phyloP scores from a whole-genome alignment of 208 protist species.

The Tritrichomonas foetus region DNA sequence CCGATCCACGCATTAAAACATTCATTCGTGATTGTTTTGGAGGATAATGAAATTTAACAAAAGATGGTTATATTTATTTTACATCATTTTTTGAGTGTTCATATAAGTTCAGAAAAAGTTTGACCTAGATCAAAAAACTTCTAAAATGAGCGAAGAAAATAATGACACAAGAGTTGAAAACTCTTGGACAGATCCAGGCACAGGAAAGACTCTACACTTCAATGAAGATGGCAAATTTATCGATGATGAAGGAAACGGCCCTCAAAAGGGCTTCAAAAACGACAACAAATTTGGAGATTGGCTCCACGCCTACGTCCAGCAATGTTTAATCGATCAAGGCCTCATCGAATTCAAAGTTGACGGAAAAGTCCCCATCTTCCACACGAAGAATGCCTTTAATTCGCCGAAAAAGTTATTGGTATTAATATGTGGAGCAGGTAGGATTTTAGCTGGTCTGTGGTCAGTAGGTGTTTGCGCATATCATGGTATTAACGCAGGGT shows the following conservation, averaged over 20 bases:
- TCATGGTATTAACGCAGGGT: neutral
- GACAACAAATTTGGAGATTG: constrained; percentile 10
- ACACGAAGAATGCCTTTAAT: neutral
- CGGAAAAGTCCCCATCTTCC: neutral
- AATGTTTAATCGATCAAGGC: neutral
- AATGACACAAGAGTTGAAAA: no score
- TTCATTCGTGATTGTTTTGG: no score
- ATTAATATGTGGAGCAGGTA: neutral
- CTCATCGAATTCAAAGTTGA: neutral
- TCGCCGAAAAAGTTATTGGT: neutral
- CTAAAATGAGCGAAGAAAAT: no score
- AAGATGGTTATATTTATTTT: no score
- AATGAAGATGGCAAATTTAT: constrained; percentile 7
- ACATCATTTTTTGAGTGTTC: no score
- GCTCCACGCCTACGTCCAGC: neutral
- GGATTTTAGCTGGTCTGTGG: neutral
- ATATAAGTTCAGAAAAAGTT: no score
- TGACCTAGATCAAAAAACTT: no score
- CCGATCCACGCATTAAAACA: no score
- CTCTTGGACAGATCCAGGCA: neutral
- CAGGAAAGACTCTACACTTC: neutral
- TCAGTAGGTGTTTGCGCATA: constrained; percentile 15
- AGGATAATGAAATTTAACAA: no score
- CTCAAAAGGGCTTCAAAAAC: constrained; percentile 8
- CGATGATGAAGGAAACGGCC: neutral